Evolutionary conservation across 2,329 filamentous ascomycete genomes (phyloP).

Genomic region (Nemania serpens): DNA sequence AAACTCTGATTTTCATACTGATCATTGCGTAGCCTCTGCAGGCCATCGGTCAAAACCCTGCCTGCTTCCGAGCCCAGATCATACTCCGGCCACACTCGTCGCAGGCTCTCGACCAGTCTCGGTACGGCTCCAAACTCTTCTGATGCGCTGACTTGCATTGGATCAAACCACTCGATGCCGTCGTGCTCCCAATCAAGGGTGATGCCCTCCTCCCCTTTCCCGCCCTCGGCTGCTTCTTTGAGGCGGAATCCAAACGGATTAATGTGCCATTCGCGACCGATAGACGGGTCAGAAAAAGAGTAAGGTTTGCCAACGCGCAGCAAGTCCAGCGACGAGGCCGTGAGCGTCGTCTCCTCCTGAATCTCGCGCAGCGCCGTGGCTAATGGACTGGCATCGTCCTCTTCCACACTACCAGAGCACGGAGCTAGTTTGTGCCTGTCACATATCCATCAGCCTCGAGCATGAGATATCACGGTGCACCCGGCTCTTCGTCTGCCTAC

Average conservation of each 20-base stretch:
- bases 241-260: conserved; percentile 66
- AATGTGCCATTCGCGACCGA: conserved; percentile 64
- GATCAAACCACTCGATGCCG: conserved; percentile 61
- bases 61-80: conserved; percentile 54
- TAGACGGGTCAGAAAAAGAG: conserved; percentile 56
- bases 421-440: conserved; percentile 61
- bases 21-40: conserved; percentile 58
- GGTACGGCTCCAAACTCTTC: conserved; percentile 59
- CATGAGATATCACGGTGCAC: not conserved
- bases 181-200: conserved; percentile 67
- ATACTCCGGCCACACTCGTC: conserved; percentile 63
- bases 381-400: conserved; percentile 55
- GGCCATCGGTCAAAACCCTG: conserved; percentile 49
- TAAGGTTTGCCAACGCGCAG: conserved; percentile 64
- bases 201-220: conserved; percentile 52
- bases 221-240: conserved; percentile 44
- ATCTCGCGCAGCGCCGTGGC: conserved; percentile 66
- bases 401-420: conserved; percentile 65
- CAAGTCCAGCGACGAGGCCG: conserved; percentile 50
- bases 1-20: conserved; percentile 40
- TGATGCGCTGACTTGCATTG: conserved; percentile 52
- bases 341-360: conserved; percentile 64
- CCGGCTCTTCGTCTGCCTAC: conserved; percentile 45
- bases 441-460: conserved; percentile 2
- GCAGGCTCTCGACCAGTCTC: conserved; percentile 59